Base-by-base conservation (phyloP, 1,139 yeast genomes). In the Waltiozyma sp. region DNA sequence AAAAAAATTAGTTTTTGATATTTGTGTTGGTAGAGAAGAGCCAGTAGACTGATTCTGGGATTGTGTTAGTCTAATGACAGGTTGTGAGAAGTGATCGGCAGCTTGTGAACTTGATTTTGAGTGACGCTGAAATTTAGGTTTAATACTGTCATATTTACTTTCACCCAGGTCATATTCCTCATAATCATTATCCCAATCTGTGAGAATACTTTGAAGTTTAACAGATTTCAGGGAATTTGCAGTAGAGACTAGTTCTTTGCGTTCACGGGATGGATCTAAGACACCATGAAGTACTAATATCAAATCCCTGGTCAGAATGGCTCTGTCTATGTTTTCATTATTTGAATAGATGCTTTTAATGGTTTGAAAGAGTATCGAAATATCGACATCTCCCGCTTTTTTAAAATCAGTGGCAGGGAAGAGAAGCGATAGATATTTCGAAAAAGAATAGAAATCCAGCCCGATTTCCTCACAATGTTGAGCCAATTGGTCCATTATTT, bases 181-280 rank as follows among this genome's bases (percentile, higher is more conserved):
- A 37, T 38, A 45, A 10, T 47, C 52, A 2, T 49, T 39, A 18
- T 49, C 56, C 58, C 58, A 55, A 4, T 39, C 41, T 11, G 45
- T 46, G 3, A 50, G 28, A 1, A 52, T 28, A 11, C 37, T 36
- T 41, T 34, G 43, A 23, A 48, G 15, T 18, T 39, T 43, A 2
- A 23, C 15, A 21, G 55, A 48, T 3, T 31, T 31, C 18, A 45
- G 19, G 2, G 26, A 11, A 1, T 43, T 41, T n/a, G 44, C 11
- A 5, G 26, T 26, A 4, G 45, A 39, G 1, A 37, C 16, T 6
- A 51, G n/a, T 9, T 26, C 38, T 11, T 34, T 14, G 3, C 39
- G 35, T 34, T 53, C 57, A 10, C 34, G 11, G 4, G 9, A 6
- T 10, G 34, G 34, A 31, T 31, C 34, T 7, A 31, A n/a, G 18